Evolutionary conservation across 1,139 yeast species (phyloP).

Genomic region (Hemisphaericaspora subhashii): DNA sequence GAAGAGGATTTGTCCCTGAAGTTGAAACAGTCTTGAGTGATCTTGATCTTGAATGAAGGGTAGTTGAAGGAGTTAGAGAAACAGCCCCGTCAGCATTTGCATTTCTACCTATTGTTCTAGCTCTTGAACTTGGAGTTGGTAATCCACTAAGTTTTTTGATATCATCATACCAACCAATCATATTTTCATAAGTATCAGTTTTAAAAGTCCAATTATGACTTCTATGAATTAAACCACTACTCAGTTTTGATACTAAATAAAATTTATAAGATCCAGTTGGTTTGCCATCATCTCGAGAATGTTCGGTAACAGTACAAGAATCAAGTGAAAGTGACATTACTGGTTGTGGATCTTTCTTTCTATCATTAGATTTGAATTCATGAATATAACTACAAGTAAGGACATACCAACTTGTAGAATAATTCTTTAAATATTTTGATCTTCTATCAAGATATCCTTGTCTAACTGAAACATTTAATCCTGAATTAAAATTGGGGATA

Average conservation of each 20-base stretch:
- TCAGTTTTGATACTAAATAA: constrained; percentile 69
- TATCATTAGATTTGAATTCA: constrained; percentile 83
- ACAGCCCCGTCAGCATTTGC: constrained; percentile 5
- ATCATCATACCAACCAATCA: constrained; percentile 86
- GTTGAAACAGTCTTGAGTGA: constrained; percentile 28
- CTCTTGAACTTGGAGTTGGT: constrained; percentile 55
- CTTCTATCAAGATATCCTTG: constrained; percentile 86
- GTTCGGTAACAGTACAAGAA: constrained; percentile 81
- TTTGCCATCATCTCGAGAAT: constrained; percentile 68
- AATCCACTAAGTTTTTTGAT: constrained; percentile 63
- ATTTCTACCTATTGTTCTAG: constrained; percentile 19
- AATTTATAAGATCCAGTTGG: constrained; percentile 69
- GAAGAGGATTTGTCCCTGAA: constrained; percentile 10
- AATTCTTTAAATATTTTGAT: constrained; percentile 86
- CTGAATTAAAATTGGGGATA: constrained; percentile 69
- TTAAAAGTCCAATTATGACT: constrained; percentile 94
- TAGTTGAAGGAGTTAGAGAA: constrained; percentile 11
- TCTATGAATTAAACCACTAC: constrained; percentile 65
- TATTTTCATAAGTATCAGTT: constrained; percentile 71
- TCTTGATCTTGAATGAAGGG: constrained; percentile 18
- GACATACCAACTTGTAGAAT: constrained; percentile 88
- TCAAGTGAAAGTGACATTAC: constrained; percentile 81
- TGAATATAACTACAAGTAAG: constrained; percentile 85
- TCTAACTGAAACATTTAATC: constrained; percentile 69
- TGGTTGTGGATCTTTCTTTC: constrained; percentile 83